These are phyloP conservation scores for Helianthus annuus DNA, from an alignment of 129 eudicot species.

Conservation along the genomic window DNA sequence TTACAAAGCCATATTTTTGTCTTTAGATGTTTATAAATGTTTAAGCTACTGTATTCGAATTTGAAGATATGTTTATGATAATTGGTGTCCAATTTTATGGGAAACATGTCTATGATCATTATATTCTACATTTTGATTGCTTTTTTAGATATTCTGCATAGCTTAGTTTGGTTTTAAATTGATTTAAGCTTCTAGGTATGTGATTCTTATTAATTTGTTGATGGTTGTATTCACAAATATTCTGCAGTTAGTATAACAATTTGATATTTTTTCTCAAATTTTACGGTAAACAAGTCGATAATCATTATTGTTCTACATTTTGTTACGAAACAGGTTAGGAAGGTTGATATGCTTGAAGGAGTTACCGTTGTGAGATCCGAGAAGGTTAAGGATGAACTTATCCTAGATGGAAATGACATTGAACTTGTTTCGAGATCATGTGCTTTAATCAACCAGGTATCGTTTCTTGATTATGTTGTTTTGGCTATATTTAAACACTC, in stretches of 20 bases:
- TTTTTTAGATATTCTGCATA: neutral
- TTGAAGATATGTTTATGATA: neutral
- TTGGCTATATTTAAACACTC: neutral
- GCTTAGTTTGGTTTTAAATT: neutral
- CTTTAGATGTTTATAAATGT: no score
- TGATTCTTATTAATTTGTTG: neutral
- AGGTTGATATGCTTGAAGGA: slow-evolving; percentile 91
- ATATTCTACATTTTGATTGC: neutral
- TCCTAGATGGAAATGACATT: slow-evolving; percentile 87
- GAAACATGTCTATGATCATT: neutral
- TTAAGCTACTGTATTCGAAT: neutral
- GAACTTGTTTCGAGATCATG: slow-evolving; percentile 88
- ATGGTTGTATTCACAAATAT: neutral
- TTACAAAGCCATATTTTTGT: no score
- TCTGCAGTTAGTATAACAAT: neutral
- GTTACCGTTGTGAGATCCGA: slow-evolving; percentile 76
- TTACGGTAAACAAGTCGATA: no score
- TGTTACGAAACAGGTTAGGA: slow-evolving; percentile 63
- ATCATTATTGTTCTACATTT: no score
- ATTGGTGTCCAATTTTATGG: neutral
- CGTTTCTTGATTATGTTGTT: neutral
- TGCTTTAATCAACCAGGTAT: slow-evolving; percentile 87
- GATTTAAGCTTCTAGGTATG: neutral
- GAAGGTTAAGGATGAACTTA: slow-evolving; percentile 87
- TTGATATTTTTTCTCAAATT: no score